Evolutionary conservation across 2,329 filamentous ascomycete species (phyloP).

Genomic region (Penicillium sclerotigenum): DNA sequence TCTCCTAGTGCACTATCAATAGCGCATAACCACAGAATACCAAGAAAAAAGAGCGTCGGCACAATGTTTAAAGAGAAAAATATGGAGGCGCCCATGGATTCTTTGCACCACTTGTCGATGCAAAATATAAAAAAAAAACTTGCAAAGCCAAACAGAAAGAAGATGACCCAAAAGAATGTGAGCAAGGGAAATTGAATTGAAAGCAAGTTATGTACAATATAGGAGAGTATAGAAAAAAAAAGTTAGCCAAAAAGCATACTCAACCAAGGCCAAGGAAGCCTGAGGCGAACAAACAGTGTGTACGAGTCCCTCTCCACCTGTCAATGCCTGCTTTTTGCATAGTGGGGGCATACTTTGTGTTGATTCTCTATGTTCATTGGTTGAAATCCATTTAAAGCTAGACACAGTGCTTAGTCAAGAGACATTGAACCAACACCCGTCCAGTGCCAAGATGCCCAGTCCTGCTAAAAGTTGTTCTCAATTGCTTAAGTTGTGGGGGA

Average conservation of each 20-base stretch:
- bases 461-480: not conserved
- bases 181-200: not conserved
- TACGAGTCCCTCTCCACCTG: constrained; percentile 4
- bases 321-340: not conserved
- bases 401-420: not conserved
- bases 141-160: not conserved
- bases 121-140: not conserved
- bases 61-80: constrained; percentile 12
- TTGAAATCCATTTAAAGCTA: not conserved
- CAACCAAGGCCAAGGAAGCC: not conserved
- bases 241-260: not conserved
- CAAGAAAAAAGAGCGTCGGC: constrained; percentile 11
- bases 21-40: constrained; percentile 21
- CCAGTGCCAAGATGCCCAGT: constrained; percentile 2
- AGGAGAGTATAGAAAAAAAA: not conserved
- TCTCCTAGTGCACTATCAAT: constrained; percentile 23
- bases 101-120: constrained; percentile 24
- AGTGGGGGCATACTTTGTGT: not conserved
- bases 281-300: not conserved
- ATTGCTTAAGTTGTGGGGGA: not conserved
- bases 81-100: constrained; percentile 25
- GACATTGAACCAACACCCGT: not conserved
- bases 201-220: not conserved
- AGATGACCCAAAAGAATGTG: not conserved
- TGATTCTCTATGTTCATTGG: not conserved